Evolutionary conservation across 495 filamentous ascomycete genomes (phyloP).

Genomic region (Astrothelium macrocarpum): DNA sequence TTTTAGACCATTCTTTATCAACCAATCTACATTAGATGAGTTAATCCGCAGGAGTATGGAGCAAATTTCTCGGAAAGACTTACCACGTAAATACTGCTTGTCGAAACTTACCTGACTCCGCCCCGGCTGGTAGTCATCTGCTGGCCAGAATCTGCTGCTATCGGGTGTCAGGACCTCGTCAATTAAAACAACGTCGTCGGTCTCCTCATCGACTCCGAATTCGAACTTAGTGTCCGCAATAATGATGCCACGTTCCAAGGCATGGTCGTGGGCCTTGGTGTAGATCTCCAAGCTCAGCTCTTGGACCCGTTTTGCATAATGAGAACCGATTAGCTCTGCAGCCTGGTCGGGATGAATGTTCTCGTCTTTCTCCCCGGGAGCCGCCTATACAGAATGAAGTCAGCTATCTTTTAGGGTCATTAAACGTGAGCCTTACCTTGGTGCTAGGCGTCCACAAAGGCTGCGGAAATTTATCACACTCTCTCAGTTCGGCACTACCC

Average conservation of each 20-base stretch:
- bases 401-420: background rate
- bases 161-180: constrained; percentile 82
- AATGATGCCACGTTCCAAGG: constrained; percentile 70
- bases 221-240: constrained; percentile 88
- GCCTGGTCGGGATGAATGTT: constrained; percentile 70
- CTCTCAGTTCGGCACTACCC: constrained; percentile 49
- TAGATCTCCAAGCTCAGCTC: constrained; percentile 64
- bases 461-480: constrained; percentile 57
- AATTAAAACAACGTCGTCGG: constrained; percentile 64
- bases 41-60: background rate
- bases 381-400: constrained; percentile 40
- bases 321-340: constrained; percentile 47
- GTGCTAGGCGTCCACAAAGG: constrained; percentile 85
- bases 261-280: constrained; percentile 61
- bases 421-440: constrained; percentile 38
- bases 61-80: background rate
- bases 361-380: constrained; percentile 73
- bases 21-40: constrained; percentile 83
- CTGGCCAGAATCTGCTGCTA: constrained; percentile 76
- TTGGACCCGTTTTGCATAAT: constrained; percentile 67
- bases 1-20: constrained; percentile 59
- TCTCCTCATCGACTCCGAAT: constrained; percentile 62
- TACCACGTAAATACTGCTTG: constrained; percentile 37
- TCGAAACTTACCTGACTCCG: constrained; percentile 73
- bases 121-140: constrained; percentile 61